Percentiles rank a stretch among this genome's conserved stretches.
Evolutionary conservation across 305 asterid species (phyloP).

Genomic region (Nicotiana rustica): DNA sequence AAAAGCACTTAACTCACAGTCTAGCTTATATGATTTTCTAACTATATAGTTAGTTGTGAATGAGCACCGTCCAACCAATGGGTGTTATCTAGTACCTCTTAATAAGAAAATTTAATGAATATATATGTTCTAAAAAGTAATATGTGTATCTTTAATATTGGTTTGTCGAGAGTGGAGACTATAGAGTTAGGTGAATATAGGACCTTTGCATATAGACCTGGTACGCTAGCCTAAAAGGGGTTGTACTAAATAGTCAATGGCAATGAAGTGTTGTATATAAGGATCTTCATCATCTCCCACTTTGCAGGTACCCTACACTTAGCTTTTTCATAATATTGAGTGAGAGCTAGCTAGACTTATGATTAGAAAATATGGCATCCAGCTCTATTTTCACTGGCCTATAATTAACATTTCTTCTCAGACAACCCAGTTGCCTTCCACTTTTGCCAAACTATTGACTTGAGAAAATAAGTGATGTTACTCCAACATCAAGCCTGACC

Average conservation of each 20-base stretch:
- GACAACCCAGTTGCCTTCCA: conserved; percentile 44
- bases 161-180: not conserved
- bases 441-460: conserved; percentile 42
- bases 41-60: too few species aligned
- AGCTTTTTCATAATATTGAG: conserved; percentile 25
- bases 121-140: too few species aligned
- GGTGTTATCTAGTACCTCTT: too few species aligned
- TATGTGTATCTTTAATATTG: too few species aligned
- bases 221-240: not conserved
- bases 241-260: not conserved
- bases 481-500: conserved; percentile 36
- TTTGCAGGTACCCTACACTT: conserved; percentile 42
- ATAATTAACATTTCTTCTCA: not conserved
- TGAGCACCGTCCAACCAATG: too few species aligned
- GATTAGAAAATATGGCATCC: conserved; percentile 53
- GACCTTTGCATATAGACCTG: not conserved
- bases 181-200: not conserved
- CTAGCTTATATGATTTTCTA: too few species aligned
- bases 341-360: conserved; percentile 42
- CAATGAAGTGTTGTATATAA: not conserved
- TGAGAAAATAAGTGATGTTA: conserved; percentile 31
- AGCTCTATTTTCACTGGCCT: conserved; percentile 63
- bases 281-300: conserved; percentile 34
- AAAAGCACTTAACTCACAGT: too few species aligned
- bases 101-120: too few species aligned